Evolutionary conservation across 108 stramenopile genomes (phyloP), one percentile per base, ranked within the genome.

Genomic region (Heterococcus sp.): DNA sequence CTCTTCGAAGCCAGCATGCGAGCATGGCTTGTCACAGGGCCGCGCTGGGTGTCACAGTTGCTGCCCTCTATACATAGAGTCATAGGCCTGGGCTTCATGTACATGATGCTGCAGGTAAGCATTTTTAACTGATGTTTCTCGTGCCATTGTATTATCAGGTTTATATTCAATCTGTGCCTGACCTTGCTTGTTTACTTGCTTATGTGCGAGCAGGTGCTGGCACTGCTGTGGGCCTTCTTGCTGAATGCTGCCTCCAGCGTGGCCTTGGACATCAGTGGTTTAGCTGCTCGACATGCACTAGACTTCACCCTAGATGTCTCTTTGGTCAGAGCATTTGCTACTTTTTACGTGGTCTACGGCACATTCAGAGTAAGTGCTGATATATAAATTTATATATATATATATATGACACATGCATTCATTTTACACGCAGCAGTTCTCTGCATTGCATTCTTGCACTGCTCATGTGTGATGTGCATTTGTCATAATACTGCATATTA

Each of bases 41-140:
- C 79, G 31, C 36, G 79, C 21, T 66, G 72, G 28, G 71, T 81
- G 58, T 64, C 79, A 5, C 39, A 72, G 58, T 65, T 66, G 36
- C 66, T 81, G 28, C 79, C 79, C 31, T 73, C 79, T 32, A 38
- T 81, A 38, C 72, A 81, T 72, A 71, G 79, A 8, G 73, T 72
- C 35, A 81, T 73, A 4, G 72, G 79, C 79, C 64, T 81, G 40
- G 39, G 72, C 11, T 81, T 81, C 38, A 81, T 81, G 79, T 76
- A 28, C 66, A 58, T 58, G 21, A 14, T 14, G 14, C 21, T 58
- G 46, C 46, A 58, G 46, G 46, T 58, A 21, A 58, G 46, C 14
- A 21, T 14, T 58, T 58, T 58, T 8, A 58, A 58, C 46, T 58
- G 8, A 14, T 58, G 8, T 58, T 58, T 58, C 46, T 58, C 46